phyloP scores from a whole-genome alignment of 106 monocot genomes.

The Dendrobium officinale region DNA sequence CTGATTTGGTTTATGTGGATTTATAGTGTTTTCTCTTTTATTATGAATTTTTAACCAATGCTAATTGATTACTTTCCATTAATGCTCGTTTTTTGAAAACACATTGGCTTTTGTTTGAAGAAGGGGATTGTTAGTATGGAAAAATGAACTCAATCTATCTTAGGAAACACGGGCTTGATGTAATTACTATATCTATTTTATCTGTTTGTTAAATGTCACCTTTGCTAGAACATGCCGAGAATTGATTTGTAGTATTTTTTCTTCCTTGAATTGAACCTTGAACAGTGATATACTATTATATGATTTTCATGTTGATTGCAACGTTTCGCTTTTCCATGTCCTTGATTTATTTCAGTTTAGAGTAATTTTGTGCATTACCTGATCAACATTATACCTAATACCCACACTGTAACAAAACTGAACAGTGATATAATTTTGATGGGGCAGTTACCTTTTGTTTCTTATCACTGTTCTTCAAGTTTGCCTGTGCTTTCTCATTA shows the following conservation, averaged over 20 bases:
- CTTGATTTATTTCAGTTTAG: neutral
- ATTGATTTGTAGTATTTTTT: neutral
- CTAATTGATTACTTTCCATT: neutral
- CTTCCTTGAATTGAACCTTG: neutral
- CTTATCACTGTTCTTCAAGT: neutral
- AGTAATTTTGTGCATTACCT: neutral
- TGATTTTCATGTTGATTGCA: neutral
- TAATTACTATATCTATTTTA: neutral
- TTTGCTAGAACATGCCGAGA: neutral
- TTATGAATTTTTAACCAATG: neutral
- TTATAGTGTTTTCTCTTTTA: neutral
- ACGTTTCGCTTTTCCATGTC: neutral
- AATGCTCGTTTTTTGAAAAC: neutral
- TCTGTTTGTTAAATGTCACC: neutral
- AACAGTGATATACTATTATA: neutral
- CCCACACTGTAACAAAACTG: neutral
- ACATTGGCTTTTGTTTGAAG: neutral
- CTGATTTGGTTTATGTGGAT: neutral
- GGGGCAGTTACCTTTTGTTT: neutral
- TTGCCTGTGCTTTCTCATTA: neutral
- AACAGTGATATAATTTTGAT: neutral
- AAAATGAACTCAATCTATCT: neutral
- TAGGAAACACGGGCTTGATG: neutral
- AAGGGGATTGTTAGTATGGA: neutral
- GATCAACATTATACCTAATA: neutral